Percentiles rank a stretch among this genome's conserved stretches.
Conservation (phyloP, 2,329 filamentous ascomycete genomes). For the Trichophyton rubrum region DNA sequence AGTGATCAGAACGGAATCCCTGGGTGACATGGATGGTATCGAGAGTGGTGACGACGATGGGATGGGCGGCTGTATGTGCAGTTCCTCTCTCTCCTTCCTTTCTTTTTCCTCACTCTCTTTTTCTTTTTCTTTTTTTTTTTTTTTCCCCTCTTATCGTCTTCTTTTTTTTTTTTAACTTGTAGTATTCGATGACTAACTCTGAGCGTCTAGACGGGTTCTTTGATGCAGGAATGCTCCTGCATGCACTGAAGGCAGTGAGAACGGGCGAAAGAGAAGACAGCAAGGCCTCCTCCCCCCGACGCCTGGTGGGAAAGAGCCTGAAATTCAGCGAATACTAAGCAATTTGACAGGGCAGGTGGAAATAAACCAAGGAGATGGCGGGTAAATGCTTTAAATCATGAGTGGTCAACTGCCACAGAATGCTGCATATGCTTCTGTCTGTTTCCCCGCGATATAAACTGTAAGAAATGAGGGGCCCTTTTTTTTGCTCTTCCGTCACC, state of each 20-base stretch:
- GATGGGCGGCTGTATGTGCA: constrained; percentile 75
- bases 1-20: constrained; percentile 48
- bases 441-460: background rate
- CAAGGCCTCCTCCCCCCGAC: constrained; percentile 25
- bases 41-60: constrained; percentile 68
- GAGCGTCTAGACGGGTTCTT: constrained; percentile 72
- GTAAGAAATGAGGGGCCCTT: background rate
- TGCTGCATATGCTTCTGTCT: background rate
- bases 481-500: background rate
- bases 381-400: background rate
- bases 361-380: constrained; percentile 6
- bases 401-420: background rate
- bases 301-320: constrained; percentile 38
- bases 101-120: background rate
- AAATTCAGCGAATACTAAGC: constrained; percentile 35
- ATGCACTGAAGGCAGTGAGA: constrained; percentile 60
- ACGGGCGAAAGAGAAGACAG: constrained; percentile 26
- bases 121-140: constrained; percentile 7
- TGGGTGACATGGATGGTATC: constrained; percentile 31
- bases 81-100: constrained; percentile 7
- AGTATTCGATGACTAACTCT: constrained; percentile 6
- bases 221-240: constrained; percentile 85
- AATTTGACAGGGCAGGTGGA: background rate
- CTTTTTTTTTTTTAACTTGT: background rate
- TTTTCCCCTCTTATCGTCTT: background rate